Percentiles rank a stretch among this genome's conserved stretches.
These are phyloP conservation scores for Paraphaeosphaeria sporulosa DNA, from an alignment of 2,329 filamentous ascomycete species.

Conservation along the genomic window DNA sequence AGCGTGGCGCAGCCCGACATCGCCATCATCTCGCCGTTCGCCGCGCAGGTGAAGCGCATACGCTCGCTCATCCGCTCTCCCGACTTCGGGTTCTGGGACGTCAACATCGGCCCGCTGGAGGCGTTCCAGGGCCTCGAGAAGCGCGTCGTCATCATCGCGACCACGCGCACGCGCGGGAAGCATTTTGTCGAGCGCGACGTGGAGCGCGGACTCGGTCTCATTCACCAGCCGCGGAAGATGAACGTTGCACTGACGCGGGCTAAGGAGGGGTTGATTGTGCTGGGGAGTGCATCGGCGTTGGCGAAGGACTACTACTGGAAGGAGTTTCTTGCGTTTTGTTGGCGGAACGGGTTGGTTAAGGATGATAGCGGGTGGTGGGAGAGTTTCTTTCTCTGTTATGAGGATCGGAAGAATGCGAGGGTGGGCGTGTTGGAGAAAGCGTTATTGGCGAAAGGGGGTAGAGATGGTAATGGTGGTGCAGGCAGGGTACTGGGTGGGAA, in stretches of 20 bases:
- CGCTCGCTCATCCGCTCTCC: conserved; percentile 44
- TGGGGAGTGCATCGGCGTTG: conserved; percentile 52
- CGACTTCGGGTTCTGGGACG: conserved; percentile 37
- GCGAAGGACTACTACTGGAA: conserved; percentile 49
- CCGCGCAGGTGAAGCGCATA: conserved; percentile 54
- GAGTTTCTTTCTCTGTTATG: too few relatives aligned
- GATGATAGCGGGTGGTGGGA: conserved; percentile 23
- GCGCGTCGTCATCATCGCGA: conserved; percentile 55
- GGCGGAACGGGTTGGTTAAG: conserved; percentile 45
- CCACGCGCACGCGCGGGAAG: conserved; percentile 45
- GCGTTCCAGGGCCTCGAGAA: conserved; percentile 57
- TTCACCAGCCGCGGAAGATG: conserved; percentile 50
- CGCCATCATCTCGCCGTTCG: conserved; percentile 55
- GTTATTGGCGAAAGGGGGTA: conserved; percentile 31
- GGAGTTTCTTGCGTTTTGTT: conserved; percentile 49
- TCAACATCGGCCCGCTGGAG: conserved; percentile 57
- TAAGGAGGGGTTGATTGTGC: conserved; percentile 52
- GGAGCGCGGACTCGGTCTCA: conserved; percentile 44
- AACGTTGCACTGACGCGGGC: conserved; percentile 57
- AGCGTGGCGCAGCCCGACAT: conserved; percentile 47
- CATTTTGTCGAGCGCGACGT: conserved; percentile 44
- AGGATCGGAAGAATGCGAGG: conserved; percentile 14
- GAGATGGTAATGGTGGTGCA: conserved; percentile 1
- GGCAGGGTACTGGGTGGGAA: conserved; percentile 27
- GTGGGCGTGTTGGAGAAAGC: conserved; percentile 38